These are phyloP conservation scores for Debaryomyces maramus DNA, from an alignment of 805 yeast species.

Conservation along the genomic window DNA sequence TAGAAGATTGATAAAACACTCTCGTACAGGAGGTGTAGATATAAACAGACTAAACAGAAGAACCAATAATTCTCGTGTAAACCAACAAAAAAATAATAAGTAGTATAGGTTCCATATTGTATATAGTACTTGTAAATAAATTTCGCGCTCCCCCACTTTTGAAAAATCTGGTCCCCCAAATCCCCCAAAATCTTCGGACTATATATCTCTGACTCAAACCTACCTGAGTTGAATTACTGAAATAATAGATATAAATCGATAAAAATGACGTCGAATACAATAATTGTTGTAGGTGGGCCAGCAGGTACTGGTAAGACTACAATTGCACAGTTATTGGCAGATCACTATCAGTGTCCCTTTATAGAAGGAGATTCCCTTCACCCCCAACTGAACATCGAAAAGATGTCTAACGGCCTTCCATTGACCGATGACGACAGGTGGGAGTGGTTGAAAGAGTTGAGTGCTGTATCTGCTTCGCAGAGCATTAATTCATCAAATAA, in stretches of 20 bases:
- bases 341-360: conserved; percentile 50
- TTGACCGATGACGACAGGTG: conserved; percentile 87
- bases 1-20: conserved; percentile 19
- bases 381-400: conserved; percentile 66
- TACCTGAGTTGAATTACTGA: too few species aligned
- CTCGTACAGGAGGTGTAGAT: conserved; percentile 1
- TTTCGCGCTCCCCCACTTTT: neutral
- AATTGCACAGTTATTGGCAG: conserved; percentile 55
- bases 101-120: too few species aligned
- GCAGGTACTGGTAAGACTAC: conserved; percentile 96
- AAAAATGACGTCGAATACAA: conserved; percentile 15
- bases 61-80: neutral
- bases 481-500: conserved; percentile 27
- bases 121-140: too few species aligned
- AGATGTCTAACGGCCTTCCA: conserved; percentile 82
- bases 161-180: neutral
- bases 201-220: too few species aligned
- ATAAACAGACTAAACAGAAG: neutral
- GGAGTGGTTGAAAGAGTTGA: conserved; percentile 74
- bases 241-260: neutral
- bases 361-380: conserved; percentile 88
- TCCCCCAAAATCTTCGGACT: conserved; percentile 1
- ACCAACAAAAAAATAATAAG: neutral
- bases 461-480: conserved; percentile 38
- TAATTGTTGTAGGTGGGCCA: conserved; percentile 84